Base-by-base conservation (phyloP, 1,139 yeast species). In the Debaryomyces nepalensis region DNA sequence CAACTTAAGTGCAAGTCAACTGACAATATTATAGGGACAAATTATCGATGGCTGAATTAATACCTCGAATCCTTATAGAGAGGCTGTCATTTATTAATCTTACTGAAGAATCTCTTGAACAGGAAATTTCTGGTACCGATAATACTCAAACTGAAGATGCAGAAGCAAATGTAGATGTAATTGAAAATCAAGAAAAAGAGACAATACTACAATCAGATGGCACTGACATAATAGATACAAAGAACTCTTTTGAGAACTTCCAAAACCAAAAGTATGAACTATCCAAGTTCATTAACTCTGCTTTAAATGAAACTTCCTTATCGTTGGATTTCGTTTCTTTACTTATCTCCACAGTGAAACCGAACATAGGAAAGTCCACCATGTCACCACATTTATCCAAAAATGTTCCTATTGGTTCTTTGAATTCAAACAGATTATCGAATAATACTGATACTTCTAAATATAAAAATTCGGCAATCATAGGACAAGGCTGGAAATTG, bases 401-500 rank as follows among this genome's bases (percentile, higher is more conserved):
- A 51, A 81, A 79, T 44, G 86, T 87, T 0, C 90, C 96, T 1
- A 70, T 84, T 9, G 96, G 95, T 0, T 84, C 97, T 0, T 69
- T 93, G 40, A 85, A 84, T 42, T 77, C 93, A 10, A 95, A 86
- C 53, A 64, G 73, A 30, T 66, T 84, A 2, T 43, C 58, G 1
- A 55, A 57, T 42, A 49, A 55, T 40, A 42, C 55, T 40, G 32
- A 53, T 45, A 37, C 47, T 11, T 45, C 56, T 42, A 46, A 49
- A 51, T 48, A 53, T 45, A 55, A 52, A 37, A 68, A 69, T 15
- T 69, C 69, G 35, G 71, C 67, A 18, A 58, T 63, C 14, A 69
- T 84, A 3, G 90, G 90, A 1, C 81, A 82, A 50, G 97, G 97
- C 2, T 91, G 97, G 97, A 91, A 90, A 55, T 63, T 84, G 29